A percentile compares a stretch with the other conserved stretches of the same genome.
Evolutionary conservation across 2,329 filamentous ascomycete genomes (phyloP).

Genomic region (Mycogone perniciosa): DNA sequence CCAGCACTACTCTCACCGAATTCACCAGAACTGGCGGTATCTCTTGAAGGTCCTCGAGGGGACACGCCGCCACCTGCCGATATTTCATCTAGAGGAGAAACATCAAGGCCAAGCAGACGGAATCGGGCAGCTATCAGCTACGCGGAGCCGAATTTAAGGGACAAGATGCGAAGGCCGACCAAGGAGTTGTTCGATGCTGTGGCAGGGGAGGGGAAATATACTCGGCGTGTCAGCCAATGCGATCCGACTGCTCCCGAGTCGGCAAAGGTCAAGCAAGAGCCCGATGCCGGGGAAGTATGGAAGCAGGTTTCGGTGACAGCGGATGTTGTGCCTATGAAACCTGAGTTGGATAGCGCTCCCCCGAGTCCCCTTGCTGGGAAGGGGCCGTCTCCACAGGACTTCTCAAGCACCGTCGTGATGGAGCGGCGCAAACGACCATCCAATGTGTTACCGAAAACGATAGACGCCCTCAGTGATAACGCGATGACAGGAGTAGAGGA

Average conservation of each 20-base stretch:
- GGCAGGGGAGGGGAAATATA: slow-evolving; percentile 52
- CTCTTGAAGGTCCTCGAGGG: slow-evolving; percentile 28
- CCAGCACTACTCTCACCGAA: slow-evolving; percentile 39
- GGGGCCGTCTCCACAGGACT: slow-evolving; percentile 21
- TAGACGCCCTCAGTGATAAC: slow-evolving; percentile 11
- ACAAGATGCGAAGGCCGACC: slow-evolving; percentile 77
- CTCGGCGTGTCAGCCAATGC: slow-evolving; percentile 35
- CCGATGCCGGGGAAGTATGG: slow-evolving; percentile 24
- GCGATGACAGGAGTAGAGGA: slow-evolving; percentile 1
- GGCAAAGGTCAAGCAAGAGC: slow-evolving; percentile 29
- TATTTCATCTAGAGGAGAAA: slow-evolving; percentile 49
- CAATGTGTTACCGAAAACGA: slow-evolving; percentile 17
- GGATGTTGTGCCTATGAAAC: slow-evolving; percentile 2
- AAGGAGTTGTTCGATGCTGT: slow-evolving; percentile 73
- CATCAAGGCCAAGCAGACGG: slow-evolving; percentile 59
- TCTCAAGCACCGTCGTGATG: slow-evolving; percentile 29
- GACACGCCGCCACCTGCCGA: slow-evolving; percentile 57
- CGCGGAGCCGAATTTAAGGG: slow-evolving; percentile 71
- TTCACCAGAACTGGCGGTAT: slow-evolving; percentile 41
- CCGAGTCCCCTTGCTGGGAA: slow-evolving; percentile 40
- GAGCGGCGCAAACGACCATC: slow-evolving; percentile 38
- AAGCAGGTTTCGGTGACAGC: slow-evolving; percentile 22
- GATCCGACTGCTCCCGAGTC: slow-evolving; percentile 23
- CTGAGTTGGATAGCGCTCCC: slow-evolving; percentile 20
- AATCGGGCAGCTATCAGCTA: slow-evolving; percentile 67